phyloP scores from a whole-genome alignment of 2,329 filamentous ascomycete species.

The Nothophaeocryptopus gaeumannii region DNA sequence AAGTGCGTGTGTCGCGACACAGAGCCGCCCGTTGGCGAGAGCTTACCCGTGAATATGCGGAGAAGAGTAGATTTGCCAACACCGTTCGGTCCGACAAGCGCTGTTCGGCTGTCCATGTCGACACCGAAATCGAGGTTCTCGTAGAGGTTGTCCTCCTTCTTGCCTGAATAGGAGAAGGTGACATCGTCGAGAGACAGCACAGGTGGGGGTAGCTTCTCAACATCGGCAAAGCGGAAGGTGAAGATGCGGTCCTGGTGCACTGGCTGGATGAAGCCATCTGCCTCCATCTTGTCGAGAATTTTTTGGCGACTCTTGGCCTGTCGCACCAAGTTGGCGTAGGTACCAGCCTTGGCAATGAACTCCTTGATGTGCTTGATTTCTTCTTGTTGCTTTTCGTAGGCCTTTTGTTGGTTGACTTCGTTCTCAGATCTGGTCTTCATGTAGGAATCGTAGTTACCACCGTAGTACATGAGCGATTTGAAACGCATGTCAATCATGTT shows the following conservation, averaged over 20 bases:
- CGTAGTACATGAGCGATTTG: slow-evolving; percentile 90
- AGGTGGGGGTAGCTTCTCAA: slow-evolving; percentile 97
- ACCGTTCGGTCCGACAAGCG: slow-evolving; percentile 96
- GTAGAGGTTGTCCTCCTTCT: slow-evolving; percentile 87
- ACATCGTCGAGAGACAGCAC: slow-evolving; percentile 96
- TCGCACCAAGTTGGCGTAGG: slow-evolving; percentile 97
- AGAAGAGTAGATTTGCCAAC: slow-evolving; percentile 97
- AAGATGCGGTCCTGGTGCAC: slow-evolving; percentile 83
- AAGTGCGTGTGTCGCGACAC: slow-evolving; percentile 94
- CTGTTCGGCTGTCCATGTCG: slow-evolving; percentile 98
- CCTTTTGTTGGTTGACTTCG: slow-evolving; percentile 98
- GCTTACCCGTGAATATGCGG: slow-evolving; percentile 92
- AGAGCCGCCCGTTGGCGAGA: slow-evolving; percentile 75
- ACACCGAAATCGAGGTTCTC: slow-evolving; percentile 96
- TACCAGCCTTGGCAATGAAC: slow-evolving; percentile 99
- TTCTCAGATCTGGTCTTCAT: slow-evolving; percentile 90
- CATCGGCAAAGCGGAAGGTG: slow-evolving; percentile 96
- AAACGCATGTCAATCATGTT: slow-evolving; percentile 98
- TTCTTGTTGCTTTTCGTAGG: slow-evolving; percentile 97
- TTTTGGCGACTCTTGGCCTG: slow-evolving; percentile 99
- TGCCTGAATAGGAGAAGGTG: slow-evolving; percentile 95
- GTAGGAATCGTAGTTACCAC: slow-evolving; percentile 99
- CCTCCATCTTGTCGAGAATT: slow-evolving; percentile 99
- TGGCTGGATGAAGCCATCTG: slow-evolving; percentile 95
- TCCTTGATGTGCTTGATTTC: slow-evolving; percentile 99